Evolutionary conservation across 495 filamentous ascomycete species (phyloP).

Genomic region (Lentithecium fluviatile): DNA sequence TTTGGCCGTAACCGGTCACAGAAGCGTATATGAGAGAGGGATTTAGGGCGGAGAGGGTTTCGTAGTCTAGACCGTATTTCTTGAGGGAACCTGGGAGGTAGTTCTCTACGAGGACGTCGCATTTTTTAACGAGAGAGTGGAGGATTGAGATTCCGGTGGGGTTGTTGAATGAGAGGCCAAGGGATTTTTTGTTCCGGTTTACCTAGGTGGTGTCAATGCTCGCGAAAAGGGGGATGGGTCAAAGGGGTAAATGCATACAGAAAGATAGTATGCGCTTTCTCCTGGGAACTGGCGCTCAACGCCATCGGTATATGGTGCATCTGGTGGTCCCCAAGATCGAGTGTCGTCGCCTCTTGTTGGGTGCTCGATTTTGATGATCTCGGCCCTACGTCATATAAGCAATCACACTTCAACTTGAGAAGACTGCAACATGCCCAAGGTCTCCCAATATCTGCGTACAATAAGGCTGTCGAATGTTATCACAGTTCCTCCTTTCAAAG

Average conservation of each 20-base stretch:
- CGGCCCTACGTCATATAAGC: constrained; percentile 18
- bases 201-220: constrained; percentile 9
- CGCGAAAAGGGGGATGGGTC: neutral
- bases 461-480: constrained; percentile 26
- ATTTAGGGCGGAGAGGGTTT: constrained; percentile 30
- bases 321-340: constrained; percentile 31
- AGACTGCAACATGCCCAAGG: constrained; percentile 20
- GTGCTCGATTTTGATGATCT: constrained; percentile 42
- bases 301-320: constrained; percentile 27
- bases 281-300: constrained; percentile 27
- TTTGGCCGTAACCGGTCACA: constrained; percentile 40
- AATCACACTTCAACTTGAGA: neutral
- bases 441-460: constrained; percentile 35
- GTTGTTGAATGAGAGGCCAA: constrained; percentile 34
- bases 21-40: constrained; percentile 41
- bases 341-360: constrained; percentile 37
- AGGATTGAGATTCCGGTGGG: constrained; percentile 25
- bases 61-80: constrained; percentile 38
- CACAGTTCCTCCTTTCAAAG: neutral
- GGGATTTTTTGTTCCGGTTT: constrained; percentile 36
- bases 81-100: constrained; percentile 41
- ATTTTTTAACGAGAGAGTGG: constrained; percentile 34
- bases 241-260: constrained; percentile 5
- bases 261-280: constrained; percentile 31
- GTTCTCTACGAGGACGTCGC: constrained; percentile 43